Conservation (phyloP, 257 asterid genomes). For the Solanum corneliomulleri region DNA sequence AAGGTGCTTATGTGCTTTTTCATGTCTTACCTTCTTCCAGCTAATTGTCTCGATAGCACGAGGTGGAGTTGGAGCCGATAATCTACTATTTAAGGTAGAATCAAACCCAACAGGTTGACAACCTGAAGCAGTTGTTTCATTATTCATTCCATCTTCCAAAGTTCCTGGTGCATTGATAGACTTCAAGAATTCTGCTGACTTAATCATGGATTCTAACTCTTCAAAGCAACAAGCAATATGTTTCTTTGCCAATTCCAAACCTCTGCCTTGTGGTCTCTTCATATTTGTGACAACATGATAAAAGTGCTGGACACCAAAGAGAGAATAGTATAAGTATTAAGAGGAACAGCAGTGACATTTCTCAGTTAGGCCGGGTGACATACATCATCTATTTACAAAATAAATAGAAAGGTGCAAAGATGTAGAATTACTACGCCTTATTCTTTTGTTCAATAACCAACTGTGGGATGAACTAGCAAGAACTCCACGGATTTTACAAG, state of each 20-base stretch:
- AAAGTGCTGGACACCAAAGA: slow-evolving; percentile 62
- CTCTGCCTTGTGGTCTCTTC: slow-evolving; percentile 98
- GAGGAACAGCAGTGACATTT: not conserved
- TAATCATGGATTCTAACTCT: slow-evolving; percentile 82
- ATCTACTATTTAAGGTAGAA: slow-evolving; percentile 84
- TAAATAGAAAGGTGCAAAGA: not conserved
- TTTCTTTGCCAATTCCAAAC: slow-evolving; percentile 91
- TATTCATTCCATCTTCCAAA: slow-evolving; percentile 26
- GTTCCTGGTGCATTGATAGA: slow-evolving; percentile 24
- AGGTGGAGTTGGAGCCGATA: slow-evolving; percentile 97
- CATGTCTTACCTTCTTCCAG: slow-evolving; percentile 70
- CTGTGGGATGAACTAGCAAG: not conserved
- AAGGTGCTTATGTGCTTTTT: not conserved
- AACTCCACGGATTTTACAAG: not conserved
- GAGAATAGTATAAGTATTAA: slow-evolving; percentile 10
- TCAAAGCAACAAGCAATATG: slow-evolving; percentile 62
- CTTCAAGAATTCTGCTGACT: slow-evolving; percentile 55
- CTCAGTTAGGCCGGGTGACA: not conserved
- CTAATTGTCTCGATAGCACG: slow-evolving; percentile 72
- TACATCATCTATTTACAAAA: not conserved
- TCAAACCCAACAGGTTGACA: slow-evolving; percentile 89
- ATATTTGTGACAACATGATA: slow-evolving; percentile 65
- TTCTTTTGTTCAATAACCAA: not conserved
- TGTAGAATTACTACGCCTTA: not conserved
- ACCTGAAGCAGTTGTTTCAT: slow-evolving; percentile 86